Conservation (phyloP, 2,329 filamentous ascomycete species). For the Ceratocystis colombiana region DNA sequence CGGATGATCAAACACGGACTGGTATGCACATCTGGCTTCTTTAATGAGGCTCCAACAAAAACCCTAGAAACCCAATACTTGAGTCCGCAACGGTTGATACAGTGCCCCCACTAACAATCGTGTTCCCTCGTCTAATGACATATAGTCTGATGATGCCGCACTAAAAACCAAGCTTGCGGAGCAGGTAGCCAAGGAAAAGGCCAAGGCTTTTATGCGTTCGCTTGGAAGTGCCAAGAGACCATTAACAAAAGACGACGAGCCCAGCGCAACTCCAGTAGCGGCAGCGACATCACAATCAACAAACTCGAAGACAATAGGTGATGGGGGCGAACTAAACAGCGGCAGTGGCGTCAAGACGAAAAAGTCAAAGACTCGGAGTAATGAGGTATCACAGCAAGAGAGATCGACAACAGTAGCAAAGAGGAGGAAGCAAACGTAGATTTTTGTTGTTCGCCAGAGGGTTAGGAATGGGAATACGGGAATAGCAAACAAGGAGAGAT, state of each 20-base stretch:
- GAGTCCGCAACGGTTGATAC: not conserved
- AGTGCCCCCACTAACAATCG: not conserved
- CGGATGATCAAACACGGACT: constrained; percentile 76
- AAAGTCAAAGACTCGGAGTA: constrained; percentile 21
- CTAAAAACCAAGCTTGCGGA: constrained; percentile 45
- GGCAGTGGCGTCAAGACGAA: constrained; percentile 13
- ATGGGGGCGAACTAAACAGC: constrained; percentile 17
- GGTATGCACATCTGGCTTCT: constrained; percentile 38
- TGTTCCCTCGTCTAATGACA: not conserved
- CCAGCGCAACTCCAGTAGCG: not conserved
- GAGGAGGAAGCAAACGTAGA: constrained; percentile 14
- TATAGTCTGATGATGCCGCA: constrained; percentile 42
- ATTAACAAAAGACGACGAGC: not conserved
- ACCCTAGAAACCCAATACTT: not conserved
- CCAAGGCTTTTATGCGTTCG: constrained; percentile 42
- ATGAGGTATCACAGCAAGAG: not conserved
- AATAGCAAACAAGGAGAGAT: not conserved
- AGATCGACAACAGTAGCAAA: constrained; percentile 1
- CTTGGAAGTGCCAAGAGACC: constrained; percentile 36
- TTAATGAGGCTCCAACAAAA: not conserved
- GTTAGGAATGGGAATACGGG: not conserved
- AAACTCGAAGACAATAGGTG: not conserved
- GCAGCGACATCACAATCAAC: not conserved
- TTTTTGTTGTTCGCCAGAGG: not conserved
- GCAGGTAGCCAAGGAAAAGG: constrained; percentile 47